Conservation (phyloP, 768 basidiomycete species). For the Rhizopogon rudus region DNA sequence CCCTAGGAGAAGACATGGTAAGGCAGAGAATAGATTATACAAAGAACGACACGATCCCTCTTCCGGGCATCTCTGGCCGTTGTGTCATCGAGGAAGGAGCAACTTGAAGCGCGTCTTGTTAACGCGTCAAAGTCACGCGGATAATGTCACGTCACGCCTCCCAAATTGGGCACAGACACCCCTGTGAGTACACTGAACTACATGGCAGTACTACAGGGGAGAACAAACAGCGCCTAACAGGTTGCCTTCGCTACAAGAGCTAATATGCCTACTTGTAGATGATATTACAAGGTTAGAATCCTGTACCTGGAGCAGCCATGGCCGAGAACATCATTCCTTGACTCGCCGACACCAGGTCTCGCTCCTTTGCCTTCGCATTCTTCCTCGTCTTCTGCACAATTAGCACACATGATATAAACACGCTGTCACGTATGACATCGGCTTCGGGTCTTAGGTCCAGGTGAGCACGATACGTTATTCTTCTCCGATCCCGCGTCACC, state of each 20-base stretch:
- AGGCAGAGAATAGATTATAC: not conserved
- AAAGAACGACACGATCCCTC: not conserved
- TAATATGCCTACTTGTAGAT: too few species aligned
- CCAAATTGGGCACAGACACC: not conserved
- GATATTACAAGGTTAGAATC: too few species aligned
- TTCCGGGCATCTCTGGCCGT: not conserved
- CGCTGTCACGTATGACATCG: constrained; percentile 3
- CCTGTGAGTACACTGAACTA: too few species aligned
- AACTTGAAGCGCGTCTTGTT: not conserved
- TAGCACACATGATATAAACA: constrained; percentile 1
- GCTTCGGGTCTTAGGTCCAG: not conserved
- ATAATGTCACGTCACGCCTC: not conserved
- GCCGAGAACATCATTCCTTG: not conserved
- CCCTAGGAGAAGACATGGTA: constrained; percentile 1
- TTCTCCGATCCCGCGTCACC: not conserved
- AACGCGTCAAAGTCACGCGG: not conserved
- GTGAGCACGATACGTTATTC: not conserved
- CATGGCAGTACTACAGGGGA: too few species aligned
- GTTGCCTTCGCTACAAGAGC: too few species aligned
- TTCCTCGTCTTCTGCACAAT: constrained; percentile 1
- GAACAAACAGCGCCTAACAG: too few species aligned
- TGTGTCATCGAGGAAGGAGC: not conserved
- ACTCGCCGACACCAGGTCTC: not conserved
- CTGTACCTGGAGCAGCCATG: not conserved
- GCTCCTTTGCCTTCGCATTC: not conserved